These are phyloP conservation scores for Pugionium dolabratum DNA, from an alignment of 345 rosid species.

Conservation along the genomic window DNA sequence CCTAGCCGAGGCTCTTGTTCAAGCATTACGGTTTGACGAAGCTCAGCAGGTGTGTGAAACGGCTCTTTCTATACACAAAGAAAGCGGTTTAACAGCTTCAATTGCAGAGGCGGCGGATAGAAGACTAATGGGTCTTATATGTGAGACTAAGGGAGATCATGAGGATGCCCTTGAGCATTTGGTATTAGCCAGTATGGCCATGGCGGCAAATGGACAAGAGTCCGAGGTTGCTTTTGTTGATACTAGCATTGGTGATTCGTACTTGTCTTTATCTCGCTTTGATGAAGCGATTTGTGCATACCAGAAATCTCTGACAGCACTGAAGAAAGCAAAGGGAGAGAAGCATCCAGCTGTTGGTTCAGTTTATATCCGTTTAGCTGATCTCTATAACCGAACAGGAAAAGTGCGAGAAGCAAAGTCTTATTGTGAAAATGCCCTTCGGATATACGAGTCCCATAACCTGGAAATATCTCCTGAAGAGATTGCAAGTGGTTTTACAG, in stretches of 20 bases:
- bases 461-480: slow-evolving; percentile 69
- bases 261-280: slow-evolving; percentile 73
- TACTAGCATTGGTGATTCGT: slow-evolving; percentile 89
- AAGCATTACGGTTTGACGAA: slow-evolving; percentile 78
- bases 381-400: slow-evolving; percentile 75
- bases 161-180: slow-evolving; percentile 88
- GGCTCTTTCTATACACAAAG: slow-evolving; percentile 72
- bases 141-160: slow-evolving; percentile 81
- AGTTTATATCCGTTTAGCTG: slow-evolving; percentile 84
- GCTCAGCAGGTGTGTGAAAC: slow-evolving; percentile 68
- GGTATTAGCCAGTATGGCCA: slow-evolving; percentile 90
- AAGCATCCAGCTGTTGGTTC: slow-evolving; percentile 82
- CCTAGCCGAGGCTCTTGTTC: slow-evolving; percentile 85
- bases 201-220: slow-evolving; percentile 82
- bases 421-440: slow-evolving; percentile 81
- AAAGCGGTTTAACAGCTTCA: slow-evolving; percentile 62
- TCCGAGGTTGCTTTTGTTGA: slow-evolving; percentile 83
- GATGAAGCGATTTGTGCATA: slow-evolving; percentile 87
- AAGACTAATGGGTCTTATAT: slow-evolving; percentile 93
- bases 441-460: slow-evolving; percentile 68
- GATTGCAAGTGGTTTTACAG: slow-evolving; percentile 83
- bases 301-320: slow-evolving; percentile 81
- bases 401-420: slow-evolving; percentile 80
- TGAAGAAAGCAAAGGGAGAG: slow-evolving; percentile 82
- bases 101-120: slow-evolving; percentile 87